Base-by-base conservation (phyloP, 306 rosid genomes). In the Alnus glutinosa region DNA sequence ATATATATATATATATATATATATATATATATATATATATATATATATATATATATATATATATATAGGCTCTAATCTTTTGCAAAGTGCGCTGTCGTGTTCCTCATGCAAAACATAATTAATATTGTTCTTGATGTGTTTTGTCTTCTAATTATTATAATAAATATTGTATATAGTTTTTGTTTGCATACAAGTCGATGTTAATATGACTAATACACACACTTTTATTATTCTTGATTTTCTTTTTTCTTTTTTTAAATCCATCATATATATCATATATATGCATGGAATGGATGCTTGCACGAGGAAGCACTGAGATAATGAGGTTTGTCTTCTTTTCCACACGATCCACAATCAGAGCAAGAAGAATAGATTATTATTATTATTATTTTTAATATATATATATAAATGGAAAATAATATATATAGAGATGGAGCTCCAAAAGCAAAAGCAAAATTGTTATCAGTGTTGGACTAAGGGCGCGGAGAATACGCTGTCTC, bases 281-380 rank as follows among this genome's bases (percentile, higher is more conserved):
- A 76, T 84, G 85, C 88, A 88, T 81, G 85, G 77, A 75, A 85
- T 86, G 92, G 92, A 88, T 77, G 80, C 83, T 81, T 86, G 83
- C 79, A 73, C 77, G 78, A 75, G 81, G 75, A 77, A 55, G 77
- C 92, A 88, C 86, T 86, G 48, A 51, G 3, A n/a, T 19, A 14
- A 46, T 77, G 55, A 74, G 30, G 75, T 32, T 62, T 36, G 71
- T 19, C 15, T 16, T 71, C 64, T 19, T 63, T 64, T 64, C 23
- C 5, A 37, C 5, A 37, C 7, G 48, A 34, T 64, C 42, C 70
- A 34, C 36, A 8, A 64, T 3, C 28, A 15, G 70, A 64, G 7
- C 44, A 34, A 64, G 11, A 64, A 64, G 11, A 64, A 64, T 64
- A 64, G 23, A 64, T 34, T 64, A 36, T 9, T 23, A 0, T 23